Evolutionary conservation across 2,329 filamentous ascomycete genomes (phyloP), one percentile per base, ranked within the genome.

Genomic region (Epichloe bromicola): DNA sequence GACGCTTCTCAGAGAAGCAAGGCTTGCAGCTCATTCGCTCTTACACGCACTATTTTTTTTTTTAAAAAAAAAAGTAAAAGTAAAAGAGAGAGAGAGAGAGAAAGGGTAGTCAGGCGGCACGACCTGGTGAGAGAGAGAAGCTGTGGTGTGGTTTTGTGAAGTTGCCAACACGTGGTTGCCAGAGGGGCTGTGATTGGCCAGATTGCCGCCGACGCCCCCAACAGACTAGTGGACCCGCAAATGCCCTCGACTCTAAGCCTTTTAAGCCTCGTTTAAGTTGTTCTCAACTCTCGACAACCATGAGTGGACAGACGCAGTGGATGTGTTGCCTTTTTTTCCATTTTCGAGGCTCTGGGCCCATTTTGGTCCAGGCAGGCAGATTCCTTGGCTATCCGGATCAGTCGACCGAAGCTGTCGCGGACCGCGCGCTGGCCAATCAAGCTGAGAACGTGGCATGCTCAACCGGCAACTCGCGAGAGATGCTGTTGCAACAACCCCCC

Each of bases 371-470:
- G 30, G 30, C 30, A 30, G 30, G 30, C 30, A 30, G 30, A 30
- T 11, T 40, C 17, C 19, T 26, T 12, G 41, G 19, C 19, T 26
- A 1, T 5, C 20, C 41, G n/a, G 15, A 43, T 30, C 30, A 11
- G 30, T 30, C 4, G 30, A 43, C 20, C 41, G 41, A 43, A 26
- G n/a, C 41, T 36, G 33, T 26, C 3, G 15, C 4, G 15, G n/a
- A 23, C 43, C 30, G 45, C 15, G 17, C 36, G 45, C 19, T 7
- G 26, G 38, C 46, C 46, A 49, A 49, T 49, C 40, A 49, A 49
- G 40, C 33, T 19, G 33, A 43, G 33, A 48, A 48, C 46, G 46
- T 48, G 46, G 23, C 36, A 12, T 12, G 11, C 19, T 19, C 26
- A 26, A 26, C 1, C 30, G 30, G 30, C 30, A 30, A 30, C 8